A percentile compares a stretch with the other conserved stretches of the same genome.
phyloP scores from a whole-genome alignment of 1,139 yeast species.

The Taphrina confusa region DNA sequence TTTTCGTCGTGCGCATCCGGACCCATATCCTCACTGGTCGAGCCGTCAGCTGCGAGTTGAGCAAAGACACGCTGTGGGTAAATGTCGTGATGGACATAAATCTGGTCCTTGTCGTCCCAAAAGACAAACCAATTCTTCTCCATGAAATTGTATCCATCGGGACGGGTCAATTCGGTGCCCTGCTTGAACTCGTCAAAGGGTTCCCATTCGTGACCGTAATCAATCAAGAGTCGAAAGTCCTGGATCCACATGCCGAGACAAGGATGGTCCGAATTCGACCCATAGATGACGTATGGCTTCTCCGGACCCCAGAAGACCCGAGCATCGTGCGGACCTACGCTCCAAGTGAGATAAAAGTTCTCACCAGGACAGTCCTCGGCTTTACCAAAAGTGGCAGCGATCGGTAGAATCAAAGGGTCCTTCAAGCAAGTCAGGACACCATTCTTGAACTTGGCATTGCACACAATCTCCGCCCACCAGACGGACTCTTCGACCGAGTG shows the following conservation, averaged over 20 bases:
- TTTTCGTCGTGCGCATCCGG: conserved; percentile 12
- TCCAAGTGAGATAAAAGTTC: neutral
- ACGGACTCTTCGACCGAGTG: conserved; percentile 12
- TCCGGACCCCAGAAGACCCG: conserved; percentile 22
- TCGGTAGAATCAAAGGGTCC: neutral
- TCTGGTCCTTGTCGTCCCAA: neutral
- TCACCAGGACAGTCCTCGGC: conserved; percentile 3
- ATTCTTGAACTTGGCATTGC: conserved; percentile 12
- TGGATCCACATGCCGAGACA: conserved; percentile 26
- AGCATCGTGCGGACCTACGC: conserved; percentile 27
- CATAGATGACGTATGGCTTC: conserved; percentile 7
- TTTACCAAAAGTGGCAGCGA: conserved; percentile 12
- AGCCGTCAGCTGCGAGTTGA: conserved; percentile 15
- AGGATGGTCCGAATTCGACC: conserved; percentile 18
- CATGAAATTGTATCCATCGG: conserved; percentile 14
- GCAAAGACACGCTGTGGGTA: conserved; percentile 19
- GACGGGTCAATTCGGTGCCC: conserved; percentile 22
- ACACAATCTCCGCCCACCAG: conserved; percentile 10
- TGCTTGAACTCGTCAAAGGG: neutral
- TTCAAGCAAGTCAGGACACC: conserved; percentile 2
- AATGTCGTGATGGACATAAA: conserved; percentile 19
- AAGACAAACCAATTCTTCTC: conserved; percentile 32
- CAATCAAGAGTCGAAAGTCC: conserved; percentile 16
- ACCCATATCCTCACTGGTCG: conserved; percentile 11
- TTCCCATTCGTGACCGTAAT: conserved; percentile 7